These are phyloP conservation scores for Verticillium zaregamsianum DNA, from an alignment of 2,329 filamentous ascomycete species.

Conservation along the genomic window DNA sequence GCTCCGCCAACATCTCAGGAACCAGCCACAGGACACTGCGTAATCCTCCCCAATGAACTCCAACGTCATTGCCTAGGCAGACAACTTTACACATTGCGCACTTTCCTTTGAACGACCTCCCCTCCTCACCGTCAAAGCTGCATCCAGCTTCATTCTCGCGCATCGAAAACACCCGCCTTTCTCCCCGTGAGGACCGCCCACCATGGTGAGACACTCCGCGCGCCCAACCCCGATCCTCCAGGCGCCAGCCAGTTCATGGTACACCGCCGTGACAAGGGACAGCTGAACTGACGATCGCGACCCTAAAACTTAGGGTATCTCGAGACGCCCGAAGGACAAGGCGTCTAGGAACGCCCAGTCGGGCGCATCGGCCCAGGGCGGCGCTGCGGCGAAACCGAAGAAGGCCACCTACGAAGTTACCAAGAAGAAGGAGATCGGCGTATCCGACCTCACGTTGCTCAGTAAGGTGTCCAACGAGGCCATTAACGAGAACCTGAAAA, in stretches of 20 bases:
- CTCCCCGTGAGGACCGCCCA: constrained; percentile 13
- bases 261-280: background rate
- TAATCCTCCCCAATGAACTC: constrained; percentile 10
- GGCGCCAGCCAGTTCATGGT: background rate
- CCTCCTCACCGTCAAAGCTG: background rate
- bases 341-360: constrained; percentile 36
- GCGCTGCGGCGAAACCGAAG: constrained; percentile 65
- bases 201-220: constrained; percentile 13
- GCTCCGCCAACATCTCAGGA: constrained; percentile 12
- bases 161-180: constrained; percentile 7
- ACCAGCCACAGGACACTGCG: constrained; percentile 15
- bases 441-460: constrained; percentile 93
- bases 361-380: constrained; percentile 28
- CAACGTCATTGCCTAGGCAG: constrained; percentile 10
- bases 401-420: constrained; percentile 94
- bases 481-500: constrained; percentile 98
- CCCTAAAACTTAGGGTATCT: constrained; percentile 37
- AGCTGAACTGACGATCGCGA: background rate
- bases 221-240: background rate
- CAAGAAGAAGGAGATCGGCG: constrained; percentile 99
- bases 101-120: background rate
- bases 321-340: constrained; percentile 45
- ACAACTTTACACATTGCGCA: background rate
- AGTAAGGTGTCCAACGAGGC: constrained; percentile 99
- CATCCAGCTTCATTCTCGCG: background rate